These are phyloP conservation scores for Ligustrum vulgare DNA, from an alignment of 257 asterid species.

Conservation along the genomic window DNA sequence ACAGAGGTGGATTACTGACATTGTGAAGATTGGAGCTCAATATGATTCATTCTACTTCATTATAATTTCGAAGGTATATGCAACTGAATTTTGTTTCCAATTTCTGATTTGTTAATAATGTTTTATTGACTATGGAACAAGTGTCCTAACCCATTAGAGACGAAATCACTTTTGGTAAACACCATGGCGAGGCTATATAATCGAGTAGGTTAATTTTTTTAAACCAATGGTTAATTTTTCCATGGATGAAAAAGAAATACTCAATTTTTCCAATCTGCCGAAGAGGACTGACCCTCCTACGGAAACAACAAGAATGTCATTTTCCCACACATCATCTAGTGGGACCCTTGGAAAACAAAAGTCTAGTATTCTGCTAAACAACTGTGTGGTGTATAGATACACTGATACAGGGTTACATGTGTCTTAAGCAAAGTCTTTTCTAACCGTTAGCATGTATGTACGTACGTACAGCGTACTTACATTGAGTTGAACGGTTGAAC, in stretches of 20 bases:
- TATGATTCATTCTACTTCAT: neutral
- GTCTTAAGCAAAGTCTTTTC: conserved; percentile 70
- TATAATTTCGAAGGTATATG: neutral
- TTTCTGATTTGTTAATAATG: neutral
- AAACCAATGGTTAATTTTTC: too few relatives aligned
- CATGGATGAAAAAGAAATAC: neutral
- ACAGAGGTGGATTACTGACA: neutral
- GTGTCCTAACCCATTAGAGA: too few relatives aligned
- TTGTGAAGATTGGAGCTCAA: neutral
- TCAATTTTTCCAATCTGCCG: conserved; percentile 32
- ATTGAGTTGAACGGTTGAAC: too few relatives aligned
- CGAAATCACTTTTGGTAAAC: too few relatives aligned
- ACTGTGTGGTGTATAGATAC: neutral
- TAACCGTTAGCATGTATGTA: conserved; percentile 48
- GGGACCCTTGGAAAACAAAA: conserved; percentile 1
- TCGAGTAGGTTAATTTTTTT: too few relatives aligned
- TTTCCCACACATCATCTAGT: conserved; percentile 26
- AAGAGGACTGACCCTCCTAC: conserved; percentile 27
- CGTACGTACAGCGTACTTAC: too few relatives aligned
- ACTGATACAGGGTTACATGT: conserved; percentile 18
- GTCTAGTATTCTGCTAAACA: neutral
- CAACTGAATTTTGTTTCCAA: too few relatives aligned
- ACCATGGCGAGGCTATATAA: too few relatives aligned
- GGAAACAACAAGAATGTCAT: conserved; percentile 25
- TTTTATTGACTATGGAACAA: too few relatives aligned